Conservation (phyloP, 164 flowering plant species). For the Warburgia ugandensis region DNA sequence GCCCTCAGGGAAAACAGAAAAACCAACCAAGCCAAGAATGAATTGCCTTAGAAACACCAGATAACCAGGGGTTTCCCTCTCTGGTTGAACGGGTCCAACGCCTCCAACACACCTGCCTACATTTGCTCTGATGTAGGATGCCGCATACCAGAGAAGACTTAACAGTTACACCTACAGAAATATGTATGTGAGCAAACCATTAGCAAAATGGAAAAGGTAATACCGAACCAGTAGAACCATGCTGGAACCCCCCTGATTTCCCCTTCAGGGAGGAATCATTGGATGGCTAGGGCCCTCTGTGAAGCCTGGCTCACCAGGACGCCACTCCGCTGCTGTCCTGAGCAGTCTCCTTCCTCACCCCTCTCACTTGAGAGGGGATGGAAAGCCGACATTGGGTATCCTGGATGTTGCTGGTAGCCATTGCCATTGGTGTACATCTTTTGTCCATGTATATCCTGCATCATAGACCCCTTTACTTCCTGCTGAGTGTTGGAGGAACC, state of each 20-base stretch:
- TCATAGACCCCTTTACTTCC: slow-evolving; percentile 18
- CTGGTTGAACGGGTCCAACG: slow-evolving; percentile 10
- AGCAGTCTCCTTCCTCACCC: slow-evolving; percentile 44
- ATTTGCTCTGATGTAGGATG: neutral
- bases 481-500: slow-evolving; percentile 26
- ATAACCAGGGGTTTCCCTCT: slow-evolving; percentile 14
- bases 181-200: too few species aligned
- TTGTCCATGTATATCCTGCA: slow-evolving; percentile 10
- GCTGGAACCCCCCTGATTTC: slow-evolving; percentile 10
- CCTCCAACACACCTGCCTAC: slow-evolving; percentile 16
- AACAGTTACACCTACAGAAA: too few species aligned
- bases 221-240: neutral
- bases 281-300: slow-evolving; percentile 52
- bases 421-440: slow-evolving; percentile 22
- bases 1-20: too few species aligned
- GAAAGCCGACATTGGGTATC: slow-evolving; percentile 23
- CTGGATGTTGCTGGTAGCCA: slow-evolving; percentile 27
- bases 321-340: slow-evolving; percentile 49
- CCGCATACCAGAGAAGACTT: neutral
- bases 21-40: slow-evolving; percentile 35
- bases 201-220: too few species aligned
- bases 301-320: slow-evolving; percentile 34
- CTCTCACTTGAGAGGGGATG: too few species aligned
- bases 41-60: slow-evolving; percentile 19
- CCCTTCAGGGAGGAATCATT: slow-evolving; percentile 24